Conservation (phyloP, 495 filamentous ascomycete species). For the Tirmania nivea region DNA sequence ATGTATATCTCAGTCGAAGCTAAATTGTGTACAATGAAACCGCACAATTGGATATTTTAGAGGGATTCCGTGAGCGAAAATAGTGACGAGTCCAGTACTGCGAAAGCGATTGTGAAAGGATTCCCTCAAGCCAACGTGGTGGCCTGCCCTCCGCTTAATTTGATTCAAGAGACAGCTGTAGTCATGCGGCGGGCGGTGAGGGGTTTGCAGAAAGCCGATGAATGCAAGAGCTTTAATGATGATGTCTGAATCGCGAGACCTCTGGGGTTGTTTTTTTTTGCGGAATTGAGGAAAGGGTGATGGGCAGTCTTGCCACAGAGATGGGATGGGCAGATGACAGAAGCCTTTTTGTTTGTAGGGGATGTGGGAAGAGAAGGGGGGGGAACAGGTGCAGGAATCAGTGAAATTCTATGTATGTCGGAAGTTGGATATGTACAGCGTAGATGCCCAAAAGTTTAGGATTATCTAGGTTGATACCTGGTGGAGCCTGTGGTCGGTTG, state of each 20-base stretch:
- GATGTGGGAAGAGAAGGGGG: background rate
- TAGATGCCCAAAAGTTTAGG: background rate
- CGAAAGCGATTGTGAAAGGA: slow-evolving; percentile 14
- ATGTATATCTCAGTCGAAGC: slow-evolving; percentile 4
- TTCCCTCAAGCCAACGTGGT: slow-evolving; percentile 19
- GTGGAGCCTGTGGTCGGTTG: background rate
- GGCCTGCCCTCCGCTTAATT: slow-evolving; percentile 20
- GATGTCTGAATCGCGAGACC: slow-evolving; percentile 7
- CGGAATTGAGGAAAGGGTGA: background rate
- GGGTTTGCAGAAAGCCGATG: slow-evolving; percentile 9
- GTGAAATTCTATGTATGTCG: background rate
- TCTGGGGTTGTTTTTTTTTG: too few species aligned
- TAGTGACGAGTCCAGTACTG: background rate
- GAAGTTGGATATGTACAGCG: background rate
- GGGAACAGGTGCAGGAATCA: background rate
- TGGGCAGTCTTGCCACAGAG: background rate
- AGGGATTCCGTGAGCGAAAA: background rate
- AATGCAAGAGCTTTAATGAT: slow-evolving; percentile 16
- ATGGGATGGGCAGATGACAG: background rate
- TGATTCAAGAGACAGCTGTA: slow-evolving; percentile 18
- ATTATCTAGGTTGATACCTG: background rate
- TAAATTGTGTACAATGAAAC: background rate
- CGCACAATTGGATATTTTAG: background rate
- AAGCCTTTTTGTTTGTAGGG: background rate
- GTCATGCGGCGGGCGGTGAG: slow-evolving; percentile 17